Evolutionary conservation across 2,329 filamentous ascomycete species (phyloP), one percentile per base, ranked within the genome.

Genomic region (Calonectria pseudoreteaudii): DNA sequence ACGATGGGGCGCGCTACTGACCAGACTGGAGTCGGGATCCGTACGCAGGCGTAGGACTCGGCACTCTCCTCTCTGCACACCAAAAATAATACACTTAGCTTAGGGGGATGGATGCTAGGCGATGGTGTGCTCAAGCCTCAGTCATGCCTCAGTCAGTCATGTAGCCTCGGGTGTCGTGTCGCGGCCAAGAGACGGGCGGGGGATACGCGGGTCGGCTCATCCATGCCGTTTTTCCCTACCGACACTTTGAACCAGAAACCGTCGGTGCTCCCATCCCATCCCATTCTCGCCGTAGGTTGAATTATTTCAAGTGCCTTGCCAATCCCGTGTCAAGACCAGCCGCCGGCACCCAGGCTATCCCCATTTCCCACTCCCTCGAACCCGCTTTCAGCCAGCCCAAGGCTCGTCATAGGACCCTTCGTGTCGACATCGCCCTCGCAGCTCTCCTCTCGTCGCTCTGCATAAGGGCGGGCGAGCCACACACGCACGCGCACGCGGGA

Each of bases 71-170:
- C 44, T 47, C n/a, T 41, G 56, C 20, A 62, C 56, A 41, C 56
- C 56, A 62, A 62, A 62, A 62, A 68, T 68, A 47, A 68, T 68
- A 34, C 50, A 68, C 23, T 9, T 30, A 26, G 28, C n/a, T n/a
- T n/a, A n/a, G 28, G 49, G 36, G 26, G 47, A 47, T 36, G n/a
- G 67, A 26, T 16, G 65, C 36, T 53, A 28, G 20, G 66, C 66
- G 66, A 73, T 73, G 71, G 67, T 73, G 71, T 73, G 71, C 71
- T 73, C 71, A 73, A 66, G 71, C 71, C 49, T 65, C 71, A 53
- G 66, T 30, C 20, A 60, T 23, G n/a, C 4, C 44, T 52, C 28
- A 18, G 49, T n/a, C 20, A 49, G 49, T n/a, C 20, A 49, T 26
- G 11, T 16, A 56, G 30, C 58, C 66, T 73, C 71, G 66, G 56